Conservation (phyloP, 2,329 filamentous ascomycete species). For the Aspergillus piperis region DNA sequence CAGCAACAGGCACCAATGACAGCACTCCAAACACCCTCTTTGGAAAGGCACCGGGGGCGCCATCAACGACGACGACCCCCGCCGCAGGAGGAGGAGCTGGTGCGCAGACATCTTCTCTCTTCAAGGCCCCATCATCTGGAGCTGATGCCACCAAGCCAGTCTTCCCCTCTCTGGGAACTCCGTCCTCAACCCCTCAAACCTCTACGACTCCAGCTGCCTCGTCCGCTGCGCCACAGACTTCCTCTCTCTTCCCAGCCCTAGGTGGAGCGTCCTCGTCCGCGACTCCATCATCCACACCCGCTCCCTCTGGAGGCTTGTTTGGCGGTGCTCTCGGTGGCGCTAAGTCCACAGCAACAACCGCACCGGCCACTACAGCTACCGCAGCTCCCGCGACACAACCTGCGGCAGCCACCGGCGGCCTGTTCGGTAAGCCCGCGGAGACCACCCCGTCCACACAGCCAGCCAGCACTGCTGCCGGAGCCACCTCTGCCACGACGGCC, state of each 20-base stretch:
- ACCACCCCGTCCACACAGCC: slow-evolving; percentile 27
- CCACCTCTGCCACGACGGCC: slow-evolving; percentile 24
- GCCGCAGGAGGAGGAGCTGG: background rate
- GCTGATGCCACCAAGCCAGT: slow-evolving; percentile 29
- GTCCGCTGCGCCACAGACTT: slow-evolving; percentile 35
- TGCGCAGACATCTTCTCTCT: slow-evolving; percentile 29
- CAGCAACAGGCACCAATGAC: slow-evolving; percentile 25
- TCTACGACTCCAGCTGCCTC: slow-evolving; percentile 31
- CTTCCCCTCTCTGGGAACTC: slow-evolving; percentile 26
- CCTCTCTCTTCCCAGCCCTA: slow-evolving; percentile 30
- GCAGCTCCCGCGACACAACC: slow-evolving; percentile 25
- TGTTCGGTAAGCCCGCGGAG: slow-evolving; percentile 31
- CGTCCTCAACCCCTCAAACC: slow-evolving; percentile 24
- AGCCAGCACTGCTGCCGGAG: slow-evolving; percentile 17
- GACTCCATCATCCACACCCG: slow-evolving; percentile 33
- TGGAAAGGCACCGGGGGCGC: slow-evolving; percentile 12
- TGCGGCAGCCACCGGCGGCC: slow-evolving; percentile 22
- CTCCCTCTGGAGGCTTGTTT: slow-evolving; percentile 31
- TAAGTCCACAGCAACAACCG: slow-evolving; percentile 27
- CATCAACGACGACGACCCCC: background rate
- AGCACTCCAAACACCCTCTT: slow-evolving; percentile 33
- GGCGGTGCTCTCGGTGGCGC: slow-evolving; percentile 28
- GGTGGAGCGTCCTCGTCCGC: slow-evolving; percentile 33
- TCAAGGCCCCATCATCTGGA: slow-evolving; percentile 29
- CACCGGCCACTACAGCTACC: background rate